Base-by-base conservation (phyloP, 352 stramenopile species). In the Aphanomyces astaci region DNA sequence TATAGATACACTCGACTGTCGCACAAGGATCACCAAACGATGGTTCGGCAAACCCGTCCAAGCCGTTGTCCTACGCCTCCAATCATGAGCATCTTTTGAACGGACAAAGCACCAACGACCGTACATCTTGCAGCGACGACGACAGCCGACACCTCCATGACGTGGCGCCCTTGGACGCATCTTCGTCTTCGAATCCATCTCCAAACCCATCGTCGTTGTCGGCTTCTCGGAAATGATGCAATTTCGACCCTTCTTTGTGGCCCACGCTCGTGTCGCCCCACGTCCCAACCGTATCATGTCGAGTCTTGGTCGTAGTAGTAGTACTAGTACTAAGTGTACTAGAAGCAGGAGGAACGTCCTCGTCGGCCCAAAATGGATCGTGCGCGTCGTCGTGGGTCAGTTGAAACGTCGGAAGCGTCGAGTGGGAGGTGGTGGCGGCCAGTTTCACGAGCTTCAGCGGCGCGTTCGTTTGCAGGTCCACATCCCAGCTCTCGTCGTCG, bases 401-500 rank as follows among this genome's bases (percentile, higher is more conserved):
- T 53, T 90, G 80, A 54, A 92, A 91, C 9, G 74, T 76, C 11
- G 72, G 63, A 13, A 28, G 33, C 48, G 24, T 9, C 55, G n/a
- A 17, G 30, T 31, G 13, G 22, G 55, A 31, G 7, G 27, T 10
- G 36, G 39, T 19, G 36, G 11, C 13, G 31, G 19, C 9, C 2
- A 10, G 24, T 39, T 11, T 59, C 9, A 45, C 22, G 13, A 86
- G 71, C 3, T 75, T 72, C 7, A 74, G 74, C 39, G 75, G 76
- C 17, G 75, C 71, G 0, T 76, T 74, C 40, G 90, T 71, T 1
- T 79, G 80, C 55, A 95, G 81, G 45, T 93, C 86, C n/a, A 91
- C 76, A 64, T 95, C 84, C 86, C 86, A 95, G 66, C 93, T 86
- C 52, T 95, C 86, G 0, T 63, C 73, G 27, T 92, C 80, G 17